phyloP scores from a whole-genome alignment of 2,329 filamentous ascomycete species.

The Colletotrichum tofieldiae region DNA sequence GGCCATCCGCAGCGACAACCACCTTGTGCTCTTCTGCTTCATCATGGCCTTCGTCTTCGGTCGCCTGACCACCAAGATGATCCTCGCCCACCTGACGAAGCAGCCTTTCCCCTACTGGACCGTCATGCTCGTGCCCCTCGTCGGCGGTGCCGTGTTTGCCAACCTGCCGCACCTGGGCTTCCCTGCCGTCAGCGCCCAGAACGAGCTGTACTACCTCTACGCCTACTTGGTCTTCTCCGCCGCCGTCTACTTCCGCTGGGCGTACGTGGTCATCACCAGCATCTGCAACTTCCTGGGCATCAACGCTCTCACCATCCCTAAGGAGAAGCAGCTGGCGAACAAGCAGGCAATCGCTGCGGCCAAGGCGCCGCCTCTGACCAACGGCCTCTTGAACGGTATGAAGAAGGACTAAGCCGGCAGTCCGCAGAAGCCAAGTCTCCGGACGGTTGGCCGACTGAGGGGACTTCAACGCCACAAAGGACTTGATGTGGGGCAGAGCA shows the following conservation, averaged over 20 bases:
- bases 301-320: conserved; percentile 90
- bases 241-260: conserved; percentile 94
- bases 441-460: neutral
- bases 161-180: conserved; percentile 87
- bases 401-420: conserved; percentile 45
- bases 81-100: conserved; percentile 91
- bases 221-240: conserved; percentile 87
- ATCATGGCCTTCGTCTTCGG: conserved; percentile 98
- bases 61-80: conserved; percentile 98
- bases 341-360: conserved; percentile 58
- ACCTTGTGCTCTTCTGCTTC: conserved; percentile 91
- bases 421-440: neutral
- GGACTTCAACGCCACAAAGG: conserved; percentile 7
- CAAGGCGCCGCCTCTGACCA: conserved; percentile 47
- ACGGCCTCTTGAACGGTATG: conserved; percentile 49
- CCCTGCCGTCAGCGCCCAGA: conserved; percentile 72
- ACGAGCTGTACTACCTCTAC: conserved; percentile 87
- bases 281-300: conserved; percentile 96
- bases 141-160: conserved; percentile 85
- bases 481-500: neutral
- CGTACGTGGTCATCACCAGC: conserved; percentile 88
- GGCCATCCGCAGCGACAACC: conserved; percentile 84
- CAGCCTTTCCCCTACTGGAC: conserved; percentile 99
- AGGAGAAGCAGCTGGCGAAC: conserved; percentile 72
- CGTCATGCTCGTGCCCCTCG: conserved; percentile 87